Base-by-base conservation (phyloP, 129 eudicot genomes). In the Deinandra increscens region DNA sequence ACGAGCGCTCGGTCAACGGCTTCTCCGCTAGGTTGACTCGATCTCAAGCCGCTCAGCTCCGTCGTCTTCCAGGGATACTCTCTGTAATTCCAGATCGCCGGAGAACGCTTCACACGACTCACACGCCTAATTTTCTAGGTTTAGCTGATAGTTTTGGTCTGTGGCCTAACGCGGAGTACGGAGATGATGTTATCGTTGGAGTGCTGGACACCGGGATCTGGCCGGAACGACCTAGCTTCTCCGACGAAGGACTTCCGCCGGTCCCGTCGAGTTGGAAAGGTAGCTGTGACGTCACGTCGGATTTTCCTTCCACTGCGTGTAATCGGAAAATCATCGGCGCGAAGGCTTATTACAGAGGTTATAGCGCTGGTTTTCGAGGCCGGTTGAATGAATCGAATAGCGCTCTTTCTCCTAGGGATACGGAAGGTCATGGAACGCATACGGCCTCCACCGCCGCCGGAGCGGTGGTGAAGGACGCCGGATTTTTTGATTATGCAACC, bases 401-500 rank as follows among this genome's bases (percentile, higher is more conserved):
- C 5, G 39, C 78, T 0, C 74, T 60, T 0, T 94, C 99, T 4
- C 93, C 95, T 4, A 76, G 97, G 13, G 99, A 94, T 58, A 89
- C 97, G 0, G 99, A 94, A 77, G 99, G 99, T 44, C 99, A 94
- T 49, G 99, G 99, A 19, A 87, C 97, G 0, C 99, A 94, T 55
- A 94, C 99, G 0, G 87, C 99, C 8, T 94, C 99, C 0, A 94
- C 97, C 0, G 99, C 99, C 5, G 99, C 97, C 6, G 99, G 99
- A 74, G 79, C 90, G 1, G 82, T 78, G 9, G 99, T 90, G 0
- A 3, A 64, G 4, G 64, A 83, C 54, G 97, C 99, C 1, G 82
- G 97, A 2, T 81, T 89, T 51, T 85, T 60, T 23, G 82, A 82
- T 3, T 94, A 73, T 15, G 99, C 99, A 0, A 72, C 22, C 33